Evolutionary conservation across 441 rosid genomes (phyloP), one percentile per base, ranked within the genome.

Genomic region (Aleurites moluccanus): DNA sequence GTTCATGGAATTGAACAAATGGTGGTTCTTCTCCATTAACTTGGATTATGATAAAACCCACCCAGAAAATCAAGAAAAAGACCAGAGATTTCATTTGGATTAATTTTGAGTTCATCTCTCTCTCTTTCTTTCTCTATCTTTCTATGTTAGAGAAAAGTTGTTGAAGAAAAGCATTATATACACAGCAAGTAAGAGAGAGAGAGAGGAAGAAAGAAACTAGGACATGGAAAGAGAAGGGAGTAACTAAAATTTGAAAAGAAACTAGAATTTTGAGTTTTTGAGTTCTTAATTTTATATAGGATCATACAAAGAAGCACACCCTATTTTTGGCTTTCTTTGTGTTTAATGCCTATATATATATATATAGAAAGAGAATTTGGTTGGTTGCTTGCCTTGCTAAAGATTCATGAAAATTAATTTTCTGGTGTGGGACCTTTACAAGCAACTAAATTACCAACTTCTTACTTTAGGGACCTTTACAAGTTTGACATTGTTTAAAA

Each of bases 201-300:
- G 53, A 27, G 33, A 50, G 2, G 27, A 23, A 33, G 57, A 23
- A 14, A 28, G 64, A 61, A 21, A 23, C 16, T 45, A 21, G 67
- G 70, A 82, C 85, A 83, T 85, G 87, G 83, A 83, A 87, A 86
- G 91, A 80, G 87, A 76, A 84, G 74, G 86, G 85, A 45, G 77
- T 44, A 82, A 80, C 85, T 69, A 87, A 84, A 86, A 52, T 82
- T 75, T 52, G 73, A 64, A 49, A 55, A 75, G 73, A 70, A 61
- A 75, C 67, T 72, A 56, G 7, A 60, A 65, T n/a, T 5, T 0
- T 6, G n/a, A 10, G 52, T n/a, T 3, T 6, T 52, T 52, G 5
- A 52, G 21, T 52, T 52, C 4, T 18, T 15, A 20, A 28, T 52
- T 13, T 62, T 53, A 70, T 47, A 68, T 16, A 69, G 57, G 64